Conservation (phyloP, 306 rosid species). For the Psophocarpus tetragonolobus region DNA sequence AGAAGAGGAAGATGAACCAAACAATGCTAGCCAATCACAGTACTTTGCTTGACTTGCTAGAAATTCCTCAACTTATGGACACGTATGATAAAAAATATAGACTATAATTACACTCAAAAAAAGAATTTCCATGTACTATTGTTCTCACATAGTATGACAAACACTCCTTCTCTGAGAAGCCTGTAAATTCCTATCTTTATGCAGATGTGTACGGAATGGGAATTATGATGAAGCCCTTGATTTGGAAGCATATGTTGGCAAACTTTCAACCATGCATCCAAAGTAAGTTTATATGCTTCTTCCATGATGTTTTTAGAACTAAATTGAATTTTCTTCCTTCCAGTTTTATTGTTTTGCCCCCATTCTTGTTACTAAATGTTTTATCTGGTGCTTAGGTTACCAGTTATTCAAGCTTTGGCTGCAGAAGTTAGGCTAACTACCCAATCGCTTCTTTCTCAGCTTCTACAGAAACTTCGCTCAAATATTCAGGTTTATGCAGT, state of each 20-base stretch:
- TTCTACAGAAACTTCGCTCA: constrained; percentile 97
- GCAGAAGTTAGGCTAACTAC: constrained; percentile 90
- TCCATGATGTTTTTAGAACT: constrained; percentile 7
- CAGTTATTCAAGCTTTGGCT: constrained; percentile 83
- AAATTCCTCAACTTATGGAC: constrained; percentile 97
- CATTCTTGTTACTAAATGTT: not conserved
- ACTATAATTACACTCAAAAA: not conserved
- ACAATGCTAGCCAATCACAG: constrained; percentile 91
- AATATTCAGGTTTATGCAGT: constrained; percentile 79
- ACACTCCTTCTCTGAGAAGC: constrained; percentile 26
- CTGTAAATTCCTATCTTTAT: constrained; percentile 25
- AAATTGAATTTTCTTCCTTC: not conserved
- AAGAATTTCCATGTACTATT: not conserved
- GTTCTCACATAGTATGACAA: not conserved
- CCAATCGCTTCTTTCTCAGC: constrained; percentile 95
- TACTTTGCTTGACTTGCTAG: constrained; percentile 95
- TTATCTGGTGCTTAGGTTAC: constrained; percentile 50
- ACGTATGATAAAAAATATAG: constrained; percentile 53
- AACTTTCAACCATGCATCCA: constrained; percentile 96
- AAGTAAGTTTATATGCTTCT: constrained; percentile 54
- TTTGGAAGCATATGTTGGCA: constrained; percentile 89
- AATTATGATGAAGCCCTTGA: constrained; percentile 97
- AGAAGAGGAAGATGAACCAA: constrained; percentile 97
- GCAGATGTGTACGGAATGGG: constrained; percentile 96
- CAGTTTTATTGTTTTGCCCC: not conserved